These are phyloP conservation scores for Auriscalpium orientale DNA, from an alignment of 768 basidiomycete genomes.

Conservation along the genomic window DNA sequence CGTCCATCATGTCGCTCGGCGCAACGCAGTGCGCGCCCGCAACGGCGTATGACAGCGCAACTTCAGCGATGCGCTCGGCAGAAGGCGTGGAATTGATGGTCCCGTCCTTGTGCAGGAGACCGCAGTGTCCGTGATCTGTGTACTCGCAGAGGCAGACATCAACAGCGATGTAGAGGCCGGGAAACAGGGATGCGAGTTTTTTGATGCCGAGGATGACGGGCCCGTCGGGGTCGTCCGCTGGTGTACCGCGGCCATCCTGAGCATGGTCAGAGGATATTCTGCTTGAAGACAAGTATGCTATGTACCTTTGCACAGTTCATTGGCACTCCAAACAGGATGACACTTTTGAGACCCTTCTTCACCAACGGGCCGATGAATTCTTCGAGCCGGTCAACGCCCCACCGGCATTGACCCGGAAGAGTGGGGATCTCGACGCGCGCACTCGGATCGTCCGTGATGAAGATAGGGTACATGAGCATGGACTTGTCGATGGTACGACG, in stretches of 20 bases:
- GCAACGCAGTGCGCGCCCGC: slow-evolving; percentile 99
- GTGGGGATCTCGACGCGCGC: slow-evolving; percentile 70
- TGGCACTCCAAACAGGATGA: slow-evolving; percentile 94
- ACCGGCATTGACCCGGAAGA: slow-evolving; percentile 82
- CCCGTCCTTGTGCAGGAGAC: slow-evolving; percentile 64
- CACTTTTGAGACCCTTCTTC: slow-evolving; percentile 80
- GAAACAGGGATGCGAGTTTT: slow-evolving; percentile 70
- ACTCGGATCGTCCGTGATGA: slow-evolving; percentile 91
- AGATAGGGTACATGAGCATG: slow-evolving; percentile 99
- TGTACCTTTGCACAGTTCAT: slow-evolving; percentile 68
- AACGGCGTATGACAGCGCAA: slow-evolving; percentile 84
- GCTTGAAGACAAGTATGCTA: neutral
- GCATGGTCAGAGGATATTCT: neutral
- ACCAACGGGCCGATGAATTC: slow-evolving; percentile 83
- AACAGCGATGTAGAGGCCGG: slow-evolving; percentile 79
- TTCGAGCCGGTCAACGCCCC: slow-evolving; percentile 93
- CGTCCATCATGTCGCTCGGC: slow-evolving; percentile 99
- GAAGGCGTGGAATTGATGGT: slow-evolving; percentile 74
- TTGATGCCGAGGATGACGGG: slow-evolving; percentile 93
- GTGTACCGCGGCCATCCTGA: slow-evolving; percentile 76
- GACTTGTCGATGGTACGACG: slow-evolving; percentile 73
- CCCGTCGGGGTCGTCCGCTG: slow-evolving; percentile 83
- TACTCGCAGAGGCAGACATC: slow-evolving; percentile 99
- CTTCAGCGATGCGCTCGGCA: slow-evolving; percentile 83
- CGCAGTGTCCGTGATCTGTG: slow-evolving; percentile 97